Conservation (phyloP, 208 protist genomes). For the Plasmodiophora brassicae region DNA sequence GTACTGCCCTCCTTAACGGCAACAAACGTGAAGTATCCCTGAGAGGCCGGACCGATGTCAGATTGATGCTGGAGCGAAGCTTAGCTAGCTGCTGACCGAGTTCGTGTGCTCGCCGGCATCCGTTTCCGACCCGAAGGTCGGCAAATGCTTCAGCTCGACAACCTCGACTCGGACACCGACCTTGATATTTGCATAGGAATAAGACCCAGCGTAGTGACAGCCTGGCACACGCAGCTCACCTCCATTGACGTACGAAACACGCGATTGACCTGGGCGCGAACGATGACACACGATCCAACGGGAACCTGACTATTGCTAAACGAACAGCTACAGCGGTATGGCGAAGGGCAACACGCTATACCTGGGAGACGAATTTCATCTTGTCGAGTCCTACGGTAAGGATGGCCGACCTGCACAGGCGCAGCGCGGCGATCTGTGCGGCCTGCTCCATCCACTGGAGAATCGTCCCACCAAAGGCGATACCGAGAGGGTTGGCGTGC, state of each 20-base stretch:
- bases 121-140: background rate
- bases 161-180: background rate
- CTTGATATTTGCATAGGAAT: background rate
- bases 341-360: background rate
- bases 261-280: background rate
- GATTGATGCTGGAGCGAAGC: no score
- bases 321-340: background rate
- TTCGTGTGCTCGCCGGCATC: no score
- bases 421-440: background rate
- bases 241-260: conserved; percentile 21
- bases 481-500: background rate
- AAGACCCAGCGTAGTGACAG: background rate
- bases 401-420: background rate
- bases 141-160: background rate
- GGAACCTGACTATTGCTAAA: background rate
- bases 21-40: conserved; percentile 3
- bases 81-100: no score
- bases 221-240: background rate
- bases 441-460: conserved; percentile 20
- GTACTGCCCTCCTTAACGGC: background rate
- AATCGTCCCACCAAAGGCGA: background rate
- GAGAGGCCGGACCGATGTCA: no score
- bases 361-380: background rate
- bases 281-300: background rate
- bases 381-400: conserved; percentile 9